Conservation (phyloP, 441 rosid genomes). For the Aquilaria agallochum region DNA sequence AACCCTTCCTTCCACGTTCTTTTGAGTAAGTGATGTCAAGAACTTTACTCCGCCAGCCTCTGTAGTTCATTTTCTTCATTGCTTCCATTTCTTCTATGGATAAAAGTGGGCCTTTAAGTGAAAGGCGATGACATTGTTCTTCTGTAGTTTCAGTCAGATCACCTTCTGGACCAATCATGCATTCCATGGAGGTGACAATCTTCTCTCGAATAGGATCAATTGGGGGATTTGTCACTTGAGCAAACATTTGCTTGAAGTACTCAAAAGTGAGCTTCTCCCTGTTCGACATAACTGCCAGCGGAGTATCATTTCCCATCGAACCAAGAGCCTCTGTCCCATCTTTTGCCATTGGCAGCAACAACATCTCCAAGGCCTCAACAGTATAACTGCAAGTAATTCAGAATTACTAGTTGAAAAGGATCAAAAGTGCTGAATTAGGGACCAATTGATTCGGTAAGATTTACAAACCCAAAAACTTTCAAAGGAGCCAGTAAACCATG, state of each 20-base stretch:
- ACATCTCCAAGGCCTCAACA: slow-evolving; percentile 97
- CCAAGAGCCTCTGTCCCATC: slow-evolving; percentile 99
- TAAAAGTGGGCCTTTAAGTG: slow-evolving; percentile 87
- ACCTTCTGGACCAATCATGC: slow-evolving; percentile 99
- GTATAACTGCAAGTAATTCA: slow-evolving; percentile 66
- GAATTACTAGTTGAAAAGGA: slow-evolving; percentile 9
- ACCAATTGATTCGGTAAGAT: slow-evolving; percentile 8
- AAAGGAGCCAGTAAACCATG: slow-evolving; percentile 91
- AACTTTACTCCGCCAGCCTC: slow-evolving; percentile 93
- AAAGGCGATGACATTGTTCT: slow-evolving; percentile 97
- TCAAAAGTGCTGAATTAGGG: slow-evolving; percentile 10
- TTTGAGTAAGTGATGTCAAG: slow-evolving; percentile 90
- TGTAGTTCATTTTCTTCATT: slow-evolving; percentile 83
- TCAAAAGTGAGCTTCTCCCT: slow-evolving; percentile 90
- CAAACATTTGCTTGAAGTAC: slow-evolving; percentile 99
- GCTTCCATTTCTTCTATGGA: slow-evolving; percentile 90
- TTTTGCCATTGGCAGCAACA: slow-evolving; percentile 99
- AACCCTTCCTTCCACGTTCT: slow-evolving; percentile 79
- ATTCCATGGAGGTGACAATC: slow-evolving; percentile 99
- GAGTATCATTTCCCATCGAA: slow-evolving; percentile 99
- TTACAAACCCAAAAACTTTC: slow-evolving; percentile 95
- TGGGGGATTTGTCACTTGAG: slow-evolving; percentile 99
- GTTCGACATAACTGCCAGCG: slow-evolving; percentile 96
- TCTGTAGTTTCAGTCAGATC: slow-evolving; percentile 98
- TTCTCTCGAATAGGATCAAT: slow-evolving; percentile 99